Evolutionary conservation across 192 early-diverging fungal species (phyloP).

Genomic region (Coemansia sp.): DNA sequence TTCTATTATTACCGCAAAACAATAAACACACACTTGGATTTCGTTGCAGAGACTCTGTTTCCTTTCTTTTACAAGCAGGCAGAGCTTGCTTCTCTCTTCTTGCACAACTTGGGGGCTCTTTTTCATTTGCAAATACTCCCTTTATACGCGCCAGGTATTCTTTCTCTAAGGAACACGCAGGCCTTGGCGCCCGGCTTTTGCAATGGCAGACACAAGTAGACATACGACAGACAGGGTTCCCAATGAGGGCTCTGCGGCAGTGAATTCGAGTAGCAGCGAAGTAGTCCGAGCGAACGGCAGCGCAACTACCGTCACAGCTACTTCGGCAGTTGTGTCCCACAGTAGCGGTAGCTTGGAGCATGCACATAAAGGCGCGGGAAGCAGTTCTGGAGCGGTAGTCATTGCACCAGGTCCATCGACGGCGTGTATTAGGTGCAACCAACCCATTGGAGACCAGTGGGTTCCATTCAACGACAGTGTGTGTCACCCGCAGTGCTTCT

Average conservation of each 20-base stretch:
- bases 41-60: too few species aligned
- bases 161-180: too few species aligned
- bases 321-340: too few species aligned
- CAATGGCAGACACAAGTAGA: constrained; percentile 25
- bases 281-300: constrained; percentile 7
- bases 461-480: constrained; percentile 80
- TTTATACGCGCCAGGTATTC: too few species aligned
- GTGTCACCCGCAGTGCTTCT: constrained; percentile 95
- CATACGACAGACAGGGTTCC: constrained; percentile 11
- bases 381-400: constrained; percentile 10
- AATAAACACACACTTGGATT: too few species aligned
- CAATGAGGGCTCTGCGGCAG: background rate
- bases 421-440: constrained; percentile 67
- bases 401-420: constrained; percentile 30
- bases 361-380: constrained; percentile 4
- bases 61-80: too few species aligned
- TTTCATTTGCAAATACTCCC: too few species aligned
- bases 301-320: background rate
- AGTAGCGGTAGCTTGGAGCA: constrained; percentile 8
- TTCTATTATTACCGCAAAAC: too few species aligned
- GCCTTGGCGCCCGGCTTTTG: background rate
- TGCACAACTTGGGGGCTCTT: too few species aligned
- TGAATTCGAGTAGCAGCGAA: constrained; percentile 4
- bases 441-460: constrained; percentile 80
- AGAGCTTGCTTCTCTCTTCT: too few species aligned